Conservation (phyloP, 23 red algal species). For the Gracilaria gracilis region DNA sequence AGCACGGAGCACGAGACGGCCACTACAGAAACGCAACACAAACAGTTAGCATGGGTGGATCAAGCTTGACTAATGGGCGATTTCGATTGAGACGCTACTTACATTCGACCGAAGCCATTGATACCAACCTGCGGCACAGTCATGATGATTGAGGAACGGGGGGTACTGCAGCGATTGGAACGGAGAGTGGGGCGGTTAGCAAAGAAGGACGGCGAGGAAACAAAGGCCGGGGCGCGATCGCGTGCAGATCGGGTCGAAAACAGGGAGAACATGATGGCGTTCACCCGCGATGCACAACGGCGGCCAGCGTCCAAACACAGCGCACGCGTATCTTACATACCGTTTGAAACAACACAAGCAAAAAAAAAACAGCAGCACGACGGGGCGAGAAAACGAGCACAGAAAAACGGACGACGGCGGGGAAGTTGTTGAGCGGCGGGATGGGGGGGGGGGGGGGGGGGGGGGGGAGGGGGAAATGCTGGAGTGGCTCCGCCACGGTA, state of each 20-base stretch:
- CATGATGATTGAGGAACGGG: background rate
- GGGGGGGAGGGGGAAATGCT: background rate
- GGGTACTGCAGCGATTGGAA: background rate
- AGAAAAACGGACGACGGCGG: too few species aligned
- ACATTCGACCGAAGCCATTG: slow-evolving; percentile 91
- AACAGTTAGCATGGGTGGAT: too few species aligned
- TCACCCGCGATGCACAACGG: background rate
- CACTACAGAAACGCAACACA: slow-evolving; percentile 31
- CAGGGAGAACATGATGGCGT: background rate
- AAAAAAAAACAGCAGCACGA: background rate
- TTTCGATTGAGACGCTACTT: too few species aligned
- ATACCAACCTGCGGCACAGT: slow-evolving; percentile 76
- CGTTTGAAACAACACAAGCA: background rate
- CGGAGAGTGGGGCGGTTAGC: background rate
- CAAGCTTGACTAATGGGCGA: too few species aligned
- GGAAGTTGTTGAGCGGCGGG: too few species aligned
- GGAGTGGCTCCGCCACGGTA: background rate
- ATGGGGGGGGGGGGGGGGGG: background rate
- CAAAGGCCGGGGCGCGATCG: background rate
- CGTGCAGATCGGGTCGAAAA: background rate
- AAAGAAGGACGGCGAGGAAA: background rate
- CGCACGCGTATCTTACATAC: background rate
- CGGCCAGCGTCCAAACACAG: background rate
- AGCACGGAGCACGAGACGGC: slow-evolving; percentile 95
- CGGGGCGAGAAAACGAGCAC: background rate